Base-by-base conservation (phyloP, 1,139 yeast species). In the Saccharomycopsis crataegensis region DNA sequence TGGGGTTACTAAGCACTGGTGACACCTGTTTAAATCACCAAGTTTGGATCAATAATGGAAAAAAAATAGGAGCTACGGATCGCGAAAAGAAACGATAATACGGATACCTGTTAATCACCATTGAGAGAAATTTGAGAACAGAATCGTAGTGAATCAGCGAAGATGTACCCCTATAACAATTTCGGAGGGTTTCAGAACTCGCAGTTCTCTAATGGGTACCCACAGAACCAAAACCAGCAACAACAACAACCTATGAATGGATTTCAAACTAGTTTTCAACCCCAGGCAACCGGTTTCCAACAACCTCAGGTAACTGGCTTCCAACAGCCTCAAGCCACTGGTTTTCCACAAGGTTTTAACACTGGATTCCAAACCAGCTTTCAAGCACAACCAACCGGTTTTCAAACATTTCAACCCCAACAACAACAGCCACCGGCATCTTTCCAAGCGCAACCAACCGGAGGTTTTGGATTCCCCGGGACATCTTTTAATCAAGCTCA, bases 401-500 rank as follows among this genome's bases (percentile, higher is more conserved):
- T 59, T 46, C 56, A 52, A 34, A 57, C 28, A 12, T 43, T 43
- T 16, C 45, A 43, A 59, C 28, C 28, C 28, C 28, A 22, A 22
- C 28, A 22, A 22, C 28, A 22, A 22, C 28, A 22, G 28, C 28
- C 28, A 22, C 28, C 28, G 4, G 43, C 46, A 49, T 41, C 43
- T 42, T 46, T 37, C 16, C 57, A 61, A 42, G 65, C 75, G 32
- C 76, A 70, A 58, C 72, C 67, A 50, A 71, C 77, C 5, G 76
- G 75, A 5, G 68, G 54, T 6, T 46, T 51, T 33, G 41, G 50
- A 6, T 44, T 43, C 17, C 55, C 54, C 6, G 33, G 41, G 8
- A 46, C 57, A 17, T 36, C 51, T 11, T 48, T 48, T 32, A 22
- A 22, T 4, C 56, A 48, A 40, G 50, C 53, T 11, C 64, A 61